phyloP scores from a whole-genome alignment of 768 basidiomycete species.

The Cystoderma amianthinum region DNA sequence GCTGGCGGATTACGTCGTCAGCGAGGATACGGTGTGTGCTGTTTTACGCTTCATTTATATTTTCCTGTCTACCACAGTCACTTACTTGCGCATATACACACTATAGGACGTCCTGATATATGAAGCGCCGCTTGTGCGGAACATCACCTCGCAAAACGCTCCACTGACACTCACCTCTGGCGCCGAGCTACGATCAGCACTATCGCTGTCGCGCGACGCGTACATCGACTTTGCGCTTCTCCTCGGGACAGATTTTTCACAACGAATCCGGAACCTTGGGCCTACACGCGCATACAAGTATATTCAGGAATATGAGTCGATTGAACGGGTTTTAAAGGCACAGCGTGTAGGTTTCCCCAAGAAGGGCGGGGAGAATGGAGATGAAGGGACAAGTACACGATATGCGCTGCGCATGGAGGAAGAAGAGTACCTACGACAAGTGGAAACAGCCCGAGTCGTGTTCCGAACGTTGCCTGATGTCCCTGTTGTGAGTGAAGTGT shows the following conservation, averaged over 20 bases:
- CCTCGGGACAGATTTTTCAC: conserved; percentile 87
- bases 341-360: too few species aligned
- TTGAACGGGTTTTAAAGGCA: conserved; percentile 58
- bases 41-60: conserved; percentile 3
- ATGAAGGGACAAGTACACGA: too few species aligned
- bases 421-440: conserved; percentile 55
- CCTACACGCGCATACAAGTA: conserved; percentile 72
- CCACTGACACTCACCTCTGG: conserved; percentile 66
- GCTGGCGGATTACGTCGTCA: conserved; percentile 80
- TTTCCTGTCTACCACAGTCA: conserved; percentile 4
- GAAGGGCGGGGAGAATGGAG: too few species aligned
- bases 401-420: conserved; percentile 41
- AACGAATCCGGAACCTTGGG: conserved; percentile 78
- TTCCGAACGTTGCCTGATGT: conserved; percentile 64
- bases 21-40: conserved; percentile 73
- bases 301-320: conserved; percentile 63
- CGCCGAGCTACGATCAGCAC: conserved; percentile 45
- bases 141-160: conserved; percentile 51
- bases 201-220: conserved; percentile 47
- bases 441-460: conserved; percentile 53
- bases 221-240: conserved; percentile 85
- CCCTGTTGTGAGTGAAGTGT: conserved; percentile 32
- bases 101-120: conserved; percentile 74
- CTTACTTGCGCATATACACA: conserved; percentile 1
- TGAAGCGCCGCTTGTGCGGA: conserved; percentile 76